Conservation (phyloP, 2,329 filamentous ascomycete genomes). For the Orbilia ellipsospora region DNA sequence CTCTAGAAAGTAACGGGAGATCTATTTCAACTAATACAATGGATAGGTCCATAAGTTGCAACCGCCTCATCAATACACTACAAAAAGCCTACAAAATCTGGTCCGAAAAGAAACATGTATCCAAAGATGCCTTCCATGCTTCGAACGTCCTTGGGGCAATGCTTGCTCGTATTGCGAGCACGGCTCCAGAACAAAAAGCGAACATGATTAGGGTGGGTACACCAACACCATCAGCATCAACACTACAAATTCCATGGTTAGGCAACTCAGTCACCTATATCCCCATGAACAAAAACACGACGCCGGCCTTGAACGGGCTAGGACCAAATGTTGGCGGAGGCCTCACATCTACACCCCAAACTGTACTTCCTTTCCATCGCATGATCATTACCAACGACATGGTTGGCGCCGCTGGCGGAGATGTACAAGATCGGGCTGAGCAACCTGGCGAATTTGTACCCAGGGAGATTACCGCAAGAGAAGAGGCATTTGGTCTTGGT, state of each 20-base stretch:
- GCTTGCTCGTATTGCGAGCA: conserved; percentile 57
- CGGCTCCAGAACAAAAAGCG: not conserved
- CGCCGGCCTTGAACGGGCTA: not conserved
- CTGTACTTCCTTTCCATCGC: too few relatives aligned
- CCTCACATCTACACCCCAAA: not conserved
- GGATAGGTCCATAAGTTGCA: not conserved
- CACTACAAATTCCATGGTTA: too few relatives aligned
- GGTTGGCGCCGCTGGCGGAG: conserved; percentile 9
- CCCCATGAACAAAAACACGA: not conserved
- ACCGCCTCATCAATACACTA: conserved; percentile 60
- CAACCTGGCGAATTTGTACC: conserved; percentile 35
- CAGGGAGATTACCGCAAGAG: conserved; percentile 13
- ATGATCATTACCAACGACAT: conserved; percentile 10
- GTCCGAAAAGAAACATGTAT: conserved; percentile 62
- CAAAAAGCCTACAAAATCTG: conserved; percentile 64
- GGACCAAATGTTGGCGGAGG: not conserved
- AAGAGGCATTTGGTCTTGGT: conserved; percentile 24
- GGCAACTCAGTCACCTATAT: not conserved
- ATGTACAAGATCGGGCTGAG: conserved; percentile 17
- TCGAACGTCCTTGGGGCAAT: conserved; percentile 65
- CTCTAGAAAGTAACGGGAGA: too few relatives aligned
- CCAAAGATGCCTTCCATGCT: conserved; percentile 65
- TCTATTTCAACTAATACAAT: not conserved
- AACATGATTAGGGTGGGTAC: not conserved
- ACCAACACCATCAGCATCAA: not conserved